Conservation (phyloP, 108 stramenopile species). For the Cyclotella kingstonii region DNA sequence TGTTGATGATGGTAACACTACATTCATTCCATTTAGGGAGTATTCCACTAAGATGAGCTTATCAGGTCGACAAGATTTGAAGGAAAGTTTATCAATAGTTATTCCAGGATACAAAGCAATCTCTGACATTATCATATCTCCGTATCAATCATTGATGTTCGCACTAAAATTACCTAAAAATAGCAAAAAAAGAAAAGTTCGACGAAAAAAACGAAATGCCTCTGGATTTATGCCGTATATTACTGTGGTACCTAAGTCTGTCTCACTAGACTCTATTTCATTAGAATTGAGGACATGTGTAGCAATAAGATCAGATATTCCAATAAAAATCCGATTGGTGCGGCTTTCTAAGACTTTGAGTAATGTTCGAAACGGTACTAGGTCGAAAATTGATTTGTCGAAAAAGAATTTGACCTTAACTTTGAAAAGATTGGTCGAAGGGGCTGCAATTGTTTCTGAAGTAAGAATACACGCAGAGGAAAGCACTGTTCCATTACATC, state of each 20-base stretch:
- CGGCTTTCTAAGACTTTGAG: not conserved
- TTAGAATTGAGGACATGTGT: conserved; percentile 9
- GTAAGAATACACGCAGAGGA: not conserved
- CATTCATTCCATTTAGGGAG: not conserved
- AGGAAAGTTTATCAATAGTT: not conserved
- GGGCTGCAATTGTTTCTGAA: conserved; percentile 34
- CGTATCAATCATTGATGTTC: conserved; percentile 21
- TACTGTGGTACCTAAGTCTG: conserved; percentile 13
- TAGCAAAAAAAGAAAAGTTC: conserved; percentile 1
- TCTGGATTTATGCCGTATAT: conserved; percentile 17
- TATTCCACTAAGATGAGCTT: not conserved
- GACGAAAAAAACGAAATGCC: conserved; percentile 7
- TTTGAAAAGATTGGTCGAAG: conserved; percentile 15
- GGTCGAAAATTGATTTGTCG: conserved; percentile 11
- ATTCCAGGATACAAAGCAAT: conserved; percentile 5
- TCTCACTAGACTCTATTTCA: conserved; percentile 7
- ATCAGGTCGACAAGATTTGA: not conserved
- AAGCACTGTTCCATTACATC: conserved; percentile 4
- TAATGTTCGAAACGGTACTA: not conserved
- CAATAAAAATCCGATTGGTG: conserved; percentile 31
- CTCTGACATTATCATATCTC: conserved; percentile 8
- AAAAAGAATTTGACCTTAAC: conserved; percentile 18
- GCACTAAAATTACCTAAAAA: conserved; percentile 13
- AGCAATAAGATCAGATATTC: conserved; percentile 4
- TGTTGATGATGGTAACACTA: conserved; percentile 8